Conservation (phyloP, 1,284 basidiomycete genomes). For the Takashimella tepidaria region DNA sequence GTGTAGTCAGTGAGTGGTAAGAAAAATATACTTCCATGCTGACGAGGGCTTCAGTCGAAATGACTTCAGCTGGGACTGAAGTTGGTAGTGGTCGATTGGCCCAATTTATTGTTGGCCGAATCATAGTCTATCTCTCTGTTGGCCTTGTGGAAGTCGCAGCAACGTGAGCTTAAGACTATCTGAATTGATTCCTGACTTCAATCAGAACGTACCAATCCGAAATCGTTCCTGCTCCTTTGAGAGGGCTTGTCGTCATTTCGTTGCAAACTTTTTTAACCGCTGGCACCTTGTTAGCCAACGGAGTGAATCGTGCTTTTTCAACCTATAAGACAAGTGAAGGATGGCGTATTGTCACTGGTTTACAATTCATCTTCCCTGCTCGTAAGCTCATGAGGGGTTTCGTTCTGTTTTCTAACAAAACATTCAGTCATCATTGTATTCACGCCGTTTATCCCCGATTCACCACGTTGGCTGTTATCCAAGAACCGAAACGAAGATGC, state of each 20-base stretch:
- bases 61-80: slow-evolving; percentile 3
- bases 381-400: background rate
- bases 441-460: slow-evolving; percentile 12
- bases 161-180: background rate
- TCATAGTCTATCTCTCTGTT: slow-evolving; percentile 13
- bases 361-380: slow-evolving; percentile 11
- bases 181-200: background rate
- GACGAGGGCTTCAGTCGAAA: slow-evolving; percentile 5
- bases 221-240: slow-evolving; percentile 8
- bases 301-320: slow-evolving; percentile 11
- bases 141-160: slow-evolving; percentile 12
- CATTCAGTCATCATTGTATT: slow-evolving; percentile 5
- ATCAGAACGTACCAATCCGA: slow-evolving; percentile 15
- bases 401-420: background rate
- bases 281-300: slow-evolving; percentile 7
- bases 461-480: slow-evolving; percentile 35
- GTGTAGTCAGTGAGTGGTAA: slow-evolving; percentile 10
- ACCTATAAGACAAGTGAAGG: slow-evolving; percentile 4
- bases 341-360: slow-evolving; percentile 1
- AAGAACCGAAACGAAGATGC: slow-evolving; percentile 31
- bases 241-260: slow-evolving; percentile 6
- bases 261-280: slow-evolving; percentile 9
- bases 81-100: slow-evolving; percentile 1
- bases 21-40: background rate
- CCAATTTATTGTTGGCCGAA: slow-evolving; percentile 14